Conservation (phyloP, 2,329 filamentous ascomycete species). For the Arthrocladium fulminans region DNA sequence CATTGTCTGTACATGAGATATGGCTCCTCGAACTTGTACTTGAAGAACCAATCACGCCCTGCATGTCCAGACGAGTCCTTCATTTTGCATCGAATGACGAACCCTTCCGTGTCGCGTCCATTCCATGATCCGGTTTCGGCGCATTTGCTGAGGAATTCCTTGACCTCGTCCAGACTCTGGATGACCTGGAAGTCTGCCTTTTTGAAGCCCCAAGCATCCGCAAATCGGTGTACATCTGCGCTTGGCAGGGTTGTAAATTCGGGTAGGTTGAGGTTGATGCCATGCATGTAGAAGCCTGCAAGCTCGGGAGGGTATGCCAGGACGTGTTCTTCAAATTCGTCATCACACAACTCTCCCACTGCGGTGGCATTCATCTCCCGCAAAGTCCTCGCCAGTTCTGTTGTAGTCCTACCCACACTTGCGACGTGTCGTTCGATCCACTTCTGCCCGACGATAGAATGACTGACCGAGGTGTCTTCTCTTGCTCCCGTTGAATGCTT, state of each 20-base stretch:
- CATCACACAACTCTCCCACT: constrained; percentile 92
- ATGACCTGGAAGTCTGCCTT: constrained; percentile 75
- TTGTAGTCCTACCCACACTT: constrained; percentile 65
- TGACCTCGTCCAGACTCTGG: constrained; percentile 64
- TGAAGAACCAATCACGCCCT: constrained; percentile 90
- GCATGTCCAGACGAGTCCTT: constrained; percentile 38
- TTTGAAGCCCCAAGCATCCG: constrained; percentile 85
- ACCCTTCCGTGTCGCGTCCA: constrained; percentile 90
- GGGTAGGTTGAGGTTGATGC: constrained; percentile 91
- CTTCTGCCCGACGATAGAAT: constrained; percentile 72
- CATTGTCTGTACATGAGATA: constrained; percentile 98
- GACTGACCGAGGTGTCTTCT: constrained; percentile 62
- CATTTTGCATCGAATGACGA: constrained; percentile 84
- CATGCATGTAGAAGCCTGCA: constrained; percentile 88
- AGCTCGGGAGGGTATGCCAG: constrained; percentile 74
- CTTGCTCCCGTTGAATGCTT: constrained; percentile 90
- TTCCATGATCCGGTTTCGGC: constrained; percentile 84
- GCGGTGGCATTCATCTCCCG: constrained; percentile 80
- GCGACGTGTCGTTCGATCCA: constrained; percentile 75
- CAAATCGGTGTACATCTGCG: constrained; percentile 76
- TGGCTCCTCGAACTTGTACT: constrained; percentile 98
- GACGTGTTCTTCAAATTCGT: constrained; percentile 94
- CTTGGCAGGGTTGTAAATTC: constrained; percentile 82
- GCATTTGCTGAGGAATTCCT: constrained; percentile 70
- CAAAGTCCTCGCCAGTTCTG: constrained; percentile 68